A percentile compares a stretch with the other conserved stretches of the same genome.
phyloP scores from a whole-genome alignment of 2,329 filamentous ascomycete species.

The Fusarium sp. region DNA sequence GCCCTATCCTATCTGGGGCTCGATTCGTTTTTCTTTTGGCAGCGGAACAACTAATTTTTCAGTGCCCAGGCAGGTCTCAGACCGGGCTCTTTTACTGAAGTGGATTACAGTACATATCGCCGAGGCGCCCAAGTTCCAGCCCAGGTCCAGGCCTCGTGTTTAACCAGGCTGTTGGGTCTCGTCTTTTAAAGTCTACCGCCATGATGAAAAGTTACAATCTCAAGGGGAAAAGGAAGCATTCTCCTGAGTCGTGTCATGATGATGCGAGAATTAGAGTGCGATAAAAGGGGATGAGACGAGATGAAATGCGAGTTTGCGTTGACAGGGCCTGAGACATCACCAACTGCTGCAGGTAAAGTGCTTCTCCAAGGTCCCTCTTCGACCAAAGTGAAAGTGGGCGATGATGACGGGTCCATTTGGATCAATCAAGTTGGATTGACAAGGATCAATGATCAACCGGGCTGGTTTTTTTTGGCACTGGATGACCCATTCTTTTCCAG shows the following conservation, averaged over 20 bases:
- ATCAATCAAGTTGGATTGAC: slow-evolving; percentile 22
- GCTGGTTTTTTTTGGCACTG: background rate
- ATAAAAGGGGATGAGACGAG: slow-evolving; percentile 9
- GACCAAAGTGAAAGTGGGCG: slow-evolving; percentile 29
- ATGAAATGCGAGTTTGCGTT: slow-evolving; percentile 2
- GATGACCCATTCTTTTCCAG: slow-evolving; percentile 17
- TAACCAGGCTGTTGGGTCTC: slow-evolving; percentile 14
- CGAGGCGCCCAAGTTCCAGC: slow-evolving; percentile 19
- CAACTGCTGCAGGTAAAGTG: slow-evolving; percentile 41
- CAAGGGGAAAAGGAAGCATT: background rate
- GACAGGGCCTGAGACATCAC: slow-evolving; percentile 5
- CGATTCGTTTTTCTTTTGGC: slow-evolving; percentile 27
- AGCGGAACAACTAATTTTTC: slow-evolving; percentile 1
- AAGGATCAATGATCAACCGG: slow-evolving; percentile 21
- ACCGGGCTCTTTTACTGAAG: background rate
- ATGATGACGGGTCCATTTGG: slow-evolving; percentile 36
- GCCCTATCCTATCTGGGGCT: slow-evolving; percentile 34
- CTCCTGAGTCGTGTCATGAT: slow-evolving; percentile 10
- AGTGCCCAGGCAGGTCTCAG: background rate
- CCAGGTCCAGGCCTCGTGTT: slow-evolving; percentile 6
- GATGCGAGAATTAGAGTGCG: background rate
- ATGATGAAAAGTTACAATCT: slow-evolving; percentile 19
- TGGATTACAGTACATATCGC: slow-evolving; percentile 17
- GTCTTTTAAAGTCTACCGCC: slow-evolving; percentile 21
- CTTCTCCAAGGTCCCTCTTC: slow-evolving; percentile 21